Conservation (phyloP, 139 green algal species). For the Auxenochlorella protothecoides region DNA sequence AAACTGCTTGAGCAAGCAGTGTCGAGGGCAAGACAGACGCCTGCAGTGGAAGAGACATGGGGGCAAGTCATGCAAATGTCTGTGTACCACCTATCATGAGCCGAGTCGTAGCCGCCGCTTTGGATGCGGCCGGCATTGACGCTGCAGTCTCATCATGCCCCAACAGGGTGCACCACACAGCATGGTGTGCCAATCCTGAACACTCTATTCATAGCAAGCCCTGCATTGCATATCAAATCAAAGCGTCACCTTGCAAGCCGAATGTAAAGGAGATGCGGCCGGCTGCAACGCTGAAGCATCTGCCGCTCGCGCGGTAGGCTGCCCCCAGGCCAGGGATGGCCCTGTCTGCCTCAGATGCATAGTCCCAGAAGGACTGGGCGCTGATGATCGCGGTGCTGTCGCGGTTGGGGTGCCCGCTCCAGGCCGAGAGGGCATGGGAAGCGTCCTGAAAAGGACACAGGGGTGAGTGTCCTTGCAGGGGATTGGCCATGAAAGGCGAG, state of each 20-base stretch:
- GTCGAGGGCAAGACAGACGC: conserved; percentile 40
- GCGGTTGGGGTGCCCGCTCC: not conserved
- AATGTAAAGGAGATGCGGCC: conserved; percentile 72
- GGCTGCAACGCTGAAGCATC: conserved; percentile 58
- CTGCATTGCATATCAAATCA: not conserved
- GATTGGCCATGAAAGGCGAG: not conserved
- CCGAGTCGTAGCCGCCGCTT: too few relatives aligned
- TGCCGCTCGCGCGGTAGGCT: conserved; percentile 28
- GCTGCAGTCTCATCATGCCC: too few relatives aligned
- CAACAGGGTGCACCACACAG: too few relatives aligned
- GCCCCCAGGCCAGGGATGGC: conserved; percentile 5
- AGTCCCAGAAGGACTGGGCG: conserved; percentile 32
- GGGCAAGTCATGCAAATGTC: too few relatives aligned
- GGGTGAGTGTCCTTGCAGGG: not conserved
- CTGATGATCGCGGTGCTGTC: conserved; percentile 2
- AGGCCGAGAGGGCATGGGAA: conserved; percentile 8
- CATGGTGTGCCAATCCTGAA: too few relatives aligned
- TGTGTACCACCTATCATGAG: too few relatives aligned
- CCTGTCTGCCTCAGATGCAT: conserved; percentile 12
- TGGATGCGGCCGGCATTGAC: too few relatives aligned
- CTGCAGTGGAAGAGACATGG: conserved; percentile 9
- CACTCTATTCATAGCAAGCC: too few relatives aligned
- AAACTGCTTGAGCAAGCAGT: conserved; percentile 64
- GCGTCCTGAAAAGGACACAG: conserved; percentile 2
- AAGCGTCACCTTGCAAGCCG: conserved; percentile 47